Evolutionary conservation across 2,329 filamentous ascomycete genomes (phyloP).

Genomic region (Exophiala alcalophila): DNA sequence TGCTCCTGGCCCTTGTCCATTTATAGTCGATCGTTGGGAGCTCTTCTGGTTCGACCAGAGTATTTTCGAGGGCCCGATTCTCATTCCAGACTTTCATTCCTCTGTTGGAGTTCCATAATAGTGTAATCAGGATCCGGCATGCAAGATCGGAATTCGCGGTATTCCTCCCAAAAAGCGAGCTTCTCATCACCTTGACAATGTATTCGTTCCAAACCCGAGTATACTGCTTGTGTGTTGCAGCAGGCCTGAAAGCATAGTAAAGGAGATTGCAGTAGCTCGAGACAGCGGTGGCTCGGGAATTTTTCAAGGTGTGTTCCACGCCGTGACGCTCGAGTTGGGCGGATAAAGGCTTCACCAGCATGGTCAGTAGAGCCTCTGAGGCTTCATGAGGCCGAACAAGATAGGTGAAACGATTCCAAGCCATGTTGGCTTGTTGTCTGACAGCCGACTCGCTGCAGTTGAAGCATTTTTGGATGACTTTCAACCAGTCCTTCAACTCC

Average conservation of each 20-base stretch:
- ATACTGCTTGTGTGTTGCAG: conserved; percentile 61
- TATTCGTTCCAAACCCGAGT: conserved; percentile 77
- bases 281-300: conserved; percentile 55
- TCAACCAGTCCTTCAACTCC: conserved; percentile 70
- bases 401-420: conserved; percentile 83
- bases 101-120: conserved; percentile 52
- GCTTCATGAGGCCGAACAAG: conserved; percentile 63
- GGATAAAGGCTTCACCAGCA: conserved; percentile 66
- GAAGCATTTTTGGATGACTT: conserved; percentile 77
- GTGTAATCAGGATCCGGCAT: conserved; percentile 67
- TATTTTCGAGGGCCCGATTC: conserved; percentile 62
- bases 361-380: conserved; percentile 54
- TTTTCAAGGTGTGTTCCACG: conserved; percentile 45
- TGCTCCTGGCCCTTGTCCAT: conserved; percentile 76
- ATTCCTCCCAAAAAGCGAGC: conserved; percentile 50
- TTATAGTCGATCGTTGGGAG: conserved; percentile 79
- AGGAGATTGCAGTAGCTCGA: conserved; percentile 75
- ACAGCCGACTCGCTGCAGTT: conserved; percentile 71
- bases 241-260: conserved; percentile 78
- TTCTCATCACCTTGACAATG: conserved; percentile 63
- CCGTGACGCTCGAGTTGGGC: conserved; percentile 67
- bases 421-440: conserved; percentile 73
- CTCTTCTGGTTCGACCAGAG: conserved; percentile 64
- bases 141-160: conserved; percentile 56
- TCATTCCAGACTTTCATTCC: conserved; percentile 66